phyloP scores from a whole-genome alignment of 257 asterid genomes.

The Solanum infundibuliforme region DNA sequence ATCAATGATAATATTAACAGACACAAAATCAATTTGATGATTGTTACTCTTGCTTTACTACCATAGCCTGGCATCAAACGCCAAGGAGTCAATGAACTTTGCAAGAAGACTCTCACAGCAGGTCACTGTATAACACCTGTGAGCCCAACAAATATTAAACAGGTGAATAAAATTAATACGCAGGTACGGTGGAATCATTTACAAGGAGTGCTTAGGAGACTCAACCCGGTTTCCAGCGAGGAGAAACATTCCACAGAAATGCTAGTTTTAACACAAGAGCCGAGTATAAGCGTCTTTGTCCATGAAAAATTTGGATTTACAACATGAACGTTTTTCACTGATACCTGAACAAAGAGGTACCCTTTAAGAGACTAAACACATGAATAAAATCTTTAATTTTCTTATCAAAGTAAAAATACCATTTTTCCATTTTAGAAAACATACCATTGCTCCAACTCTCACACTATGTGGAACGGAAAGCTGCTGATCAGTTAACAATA shows the following conservation, averaged over 20 bases:
- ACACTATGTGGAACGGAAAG: conserved; percentile 61
- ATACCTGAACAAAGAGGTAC: conserved; percentile 39
- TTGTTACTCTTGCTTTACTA: conserved; percentile 11
- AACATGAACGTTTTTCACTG: conserved; percentile 65
- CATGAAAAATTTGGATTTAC: conserved; percentile 67
- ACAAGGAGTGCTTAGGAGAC: conserved; percentile 8
- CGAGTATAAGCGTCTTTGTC: conserved; percentile 69
- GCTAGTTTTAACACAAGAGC: conserved; percentile 69
- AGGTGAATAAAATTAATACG: conserved; percentile 2
- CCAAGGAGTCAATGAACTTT: conserved; percentile 54
- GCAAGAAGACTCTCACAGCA: conserved; percentile 44
- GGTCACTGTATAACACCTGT: conserved; percentile 53
- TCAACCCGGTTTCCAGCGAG: conserved; percentile 61
- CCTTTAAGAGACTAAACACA: conserved; percentile 5
- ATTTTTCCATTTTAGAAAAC: conserved; percentile 9
- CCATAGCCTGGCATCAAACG: conserved; percentile 80
- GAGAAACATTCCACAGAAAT: conserved; percentile 71
- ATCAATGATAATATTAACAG: background rate
- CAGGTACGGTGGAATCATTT: background rate
- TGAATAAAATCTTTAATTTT: background rate
- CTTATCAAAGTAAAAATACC: background rate
- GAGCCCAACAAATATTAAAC: conserved; percentile 4
- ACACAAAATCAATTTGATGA: background rate
- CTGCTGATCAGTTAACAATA: conserved; percentile 53
- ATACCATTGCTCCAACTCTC: conserved; percentile 83